Percentiles rank a stretch among this genome's conserved stretches.
Evolutionary conservation across 176 grass and related monocot genomes (phyloP).

Genomic region (Oryza nivara): DNA sequence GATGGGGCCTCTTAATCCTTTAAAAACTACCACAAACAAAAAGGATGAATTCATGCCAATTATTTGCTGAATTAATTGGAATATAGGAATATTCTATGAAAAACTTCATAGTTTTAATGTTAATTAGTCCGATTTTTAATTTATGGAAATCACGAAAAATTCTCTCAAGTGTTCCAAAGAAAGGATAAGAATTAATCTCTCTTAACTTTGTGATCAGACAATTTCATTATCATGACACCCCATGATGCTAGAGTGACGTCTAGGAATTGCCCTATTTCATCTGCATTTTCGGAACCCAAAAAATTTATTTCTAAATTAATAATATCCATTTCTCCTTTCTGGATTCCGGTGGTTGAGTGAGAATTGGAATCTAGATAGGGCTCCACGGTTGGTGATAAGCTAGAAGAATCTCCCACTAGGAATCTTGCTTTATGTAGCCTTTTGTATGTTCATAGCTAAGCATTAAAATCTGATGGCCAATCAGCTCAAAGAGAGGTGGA

Average conservation of each 20-base stretch:
- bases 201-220: background rate
- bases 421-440: conserved; percentile 16
- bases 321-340: conserved; percentile 2
- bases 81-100: no score
- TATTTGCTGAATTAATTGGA: no score
- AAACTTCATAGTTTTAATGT: no score
- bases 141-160: background rate
- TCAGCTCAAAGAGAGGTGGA: background rate
- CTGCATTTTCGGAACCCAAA: background rate
- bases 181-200: background rate
- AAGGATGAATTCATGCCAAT: no score
- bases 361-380: conserved; percentile 2
- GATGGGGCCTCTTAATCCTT: no score
- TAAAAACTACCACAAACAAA: no score
- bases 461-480: background rate
- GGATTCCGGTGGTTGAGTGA: conserved; percentile 10
- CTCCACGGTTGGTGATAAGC: background rate
- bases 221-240: background rate
- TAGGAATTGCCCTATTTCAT: background rate
- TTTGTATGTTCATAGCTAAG: no score
- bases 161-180: background rate
- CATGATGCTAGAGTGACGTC: conserved; percentile 20
- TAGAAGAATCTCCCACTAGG: conserved; percentile 13
- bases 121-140: background rate
- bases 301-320: background rate